phyloP scores from a whole-genome alignment of 192 early-diverging fungal species.

The Rhizophagus sp. region DNA sequence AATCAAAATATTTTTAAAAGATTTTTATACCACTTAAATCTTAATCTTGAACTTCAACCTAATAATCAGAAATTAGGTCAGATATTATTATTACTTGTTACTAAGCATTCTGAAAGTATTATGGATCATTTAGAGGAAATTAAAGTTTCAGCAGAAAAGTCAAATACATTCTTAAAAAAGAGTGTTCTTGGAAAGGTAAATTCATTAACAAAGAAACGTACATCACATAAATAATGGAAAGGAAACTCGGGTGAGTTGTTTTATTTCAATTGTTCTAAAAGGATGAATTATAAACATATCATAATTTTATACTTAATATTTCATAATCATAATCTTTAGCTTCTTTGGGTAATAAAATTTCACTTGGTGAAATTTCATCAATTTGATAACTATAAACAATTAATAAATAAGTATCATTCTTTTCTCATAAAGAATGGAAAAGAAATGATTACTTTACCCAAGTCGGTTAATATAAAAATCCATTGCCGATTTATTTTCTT shows the following conservation, averaged over 20 bases:
- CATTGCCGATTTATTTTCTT: constrained; percentile 53
- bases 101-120: constrained; percentile 17
- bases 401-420: background rate
- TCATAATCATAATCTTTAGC: constrained; percentile 60
- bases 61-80: constrained; percentile 24
- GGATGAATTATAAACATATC: constrained; percentile 18
- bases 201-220: constrained; percentile 1
- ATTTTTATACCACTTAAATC: constrained; percentile 2
- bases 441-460: constrained; percentile 38
- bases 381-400: constrained; percentile 46
- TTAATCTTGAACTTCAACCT: constrained; percentile 20
- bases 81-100: constrained; percentile 23
- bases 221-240: background rate
- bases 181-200: background rate
- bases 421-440: background rate
- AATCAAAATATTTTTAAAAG: background rate
- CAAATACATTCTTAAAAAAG: constrained; percentile 25
- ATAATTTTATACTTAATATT: constrained; percentile 50
- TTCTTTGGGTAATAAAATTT: constrained; percentile 41
- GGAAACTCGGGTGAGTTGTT: background rate
- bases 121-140: constrained; percentile 11
- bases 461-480: constrained; percentile 53
- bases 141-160: constrained; percentile 10
- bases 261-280: background rate
- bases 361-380: constrained; percentile 64